These are phyloP conservation scores for Suhomyces bribrorum DNA, from an alignment of 1,139 yeast species.

Conservation along the genomic window DNA sequence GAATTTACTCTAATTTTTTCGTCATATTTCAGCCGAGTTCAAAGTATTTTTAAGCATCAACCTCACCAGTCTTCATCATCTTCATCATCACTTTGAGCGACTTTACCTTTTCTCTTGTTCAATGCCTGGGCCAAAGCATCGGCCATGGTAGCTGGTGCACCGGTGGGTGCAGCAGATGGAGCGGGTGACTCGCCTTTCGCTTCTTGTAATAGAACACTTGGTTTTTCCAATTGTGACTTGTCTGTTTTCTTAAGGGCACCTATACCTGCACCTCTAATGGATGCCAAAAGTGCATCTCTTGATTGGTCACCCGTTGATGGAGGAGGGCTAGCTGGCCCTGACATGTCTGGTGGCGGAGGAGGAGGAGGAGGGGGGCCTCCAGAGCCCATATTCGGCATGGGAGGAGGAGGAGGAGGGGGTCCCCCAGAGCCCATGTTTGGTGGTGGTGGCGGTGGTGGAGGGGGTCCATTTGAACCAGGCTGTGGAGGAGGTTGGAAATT, in stretches of 20 bases:
- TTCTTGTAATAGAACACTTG: slow-evolving; percentile 70
- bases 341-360: slow-evolving; percentile 18
- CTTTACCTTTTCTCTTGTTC: slow-evolving; percentile 77
- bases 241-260: slow-evolving; percentile 73
- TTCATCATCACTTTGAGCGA: slow-evolving; percentile 83
- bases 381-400: slow-evolving; percentile 8
- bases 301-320: slow-evolving; percentile 50
- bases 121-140: slow-evolving; percentile 89
- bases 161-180: slow-evolving; percentile 34
- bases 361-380: slow-evolving; percentile 28
- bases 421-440: slow-evolving; percentile 21
- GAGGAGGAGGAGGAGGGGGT: slow-evolving; percentile 29
- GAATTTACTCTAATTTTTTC: too few species aligned
- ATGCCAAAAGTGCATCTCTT: slow-evolving; percentile 82
- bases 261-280: slow-evolving; percentile 79
- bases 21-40: too few species aligned
- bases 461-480: slow-evolving; percentile 21
- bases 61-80: slow-evolving; percentile 72
- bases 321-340: slow-evolving; percentile 2
- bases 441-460: slow-evolving; percentile 39
- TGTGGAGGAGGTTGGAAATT: slow-evolving; percentile 20
- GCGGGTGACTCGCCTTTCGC: slow-evolving; percentile 59
- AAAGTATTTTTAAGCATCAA: not conserved
- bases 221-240: slow-evolving; percentile 78
- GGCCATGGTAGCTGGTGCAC: slow-evolving; percentile 65